These are phyloP conservation scores for Eustoma russellianum DNA, from an alignment of 257 asterid genomes.

Conservation along the genomic window DNA sequence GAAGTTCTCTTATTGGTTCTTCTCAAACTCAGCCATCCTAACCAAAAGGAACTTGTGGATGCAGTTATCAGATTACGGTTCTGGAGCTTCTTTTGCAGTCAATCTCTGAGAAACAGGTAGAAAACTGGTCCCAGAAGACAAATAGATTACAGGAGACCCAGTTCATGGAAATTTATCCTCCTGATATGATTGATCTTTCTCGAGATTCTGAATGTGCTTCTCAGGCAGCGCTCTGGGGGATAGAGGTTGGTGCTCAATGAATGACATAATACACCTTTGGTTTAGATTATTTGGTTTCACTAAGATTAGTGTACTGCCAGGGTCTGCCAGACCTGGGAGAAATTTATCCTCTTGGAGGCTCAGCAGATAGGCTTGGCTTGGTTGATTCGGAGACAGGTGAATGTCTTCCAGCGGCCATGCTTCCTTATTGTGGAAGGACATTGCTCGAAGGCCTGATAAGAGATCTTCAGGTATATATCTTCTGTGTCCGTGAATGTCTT, in stretches of 20 bases:
- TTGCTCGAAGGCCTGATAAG: conserved; percentile 94
- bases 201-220: conserved; percentile 73
- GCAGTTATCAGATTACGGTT: conserved; percentile 74
- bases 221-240: conserved; percentile 93
- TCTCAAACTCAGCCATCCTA: neutral
- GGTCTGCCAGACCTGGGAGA: conserved; percentile 98
- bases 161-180: conserved; percentile 73
- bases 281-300: conserved; percentile 19
- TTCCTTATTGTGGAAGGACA: conserved; percentile 92
- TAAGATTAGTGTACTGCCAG: conserved; percentile 49
- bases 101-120: conserved; percentile 32
- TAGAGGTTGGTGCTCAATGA: conserved; percentile 59
- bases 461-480: conserved; percentile 80
- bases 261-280: conserved; percentile 7
- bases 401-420: conserved; percentile 99
- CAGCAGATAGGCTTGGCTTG: conserved; percentile 95
- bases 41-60: conserved; percentile 3
- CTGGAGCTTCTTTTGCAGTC: conserved; percentile 75
- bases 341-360: conserved; percentile 97
- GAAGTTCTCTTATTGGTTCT: neutral
- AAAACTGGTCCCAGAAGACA: conserved; percentile 38
- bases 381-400: conserved; percentile 83
- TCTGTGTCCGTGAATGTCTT: neutral
- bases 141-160: conserved; percentile 31
- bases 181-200: conserved; percentile 75